These are phyloP conservation scores for Begonia fuchsioides DNA, from an alignment of 306 rosid genomes.

Conservation along the genomic window DNA sequence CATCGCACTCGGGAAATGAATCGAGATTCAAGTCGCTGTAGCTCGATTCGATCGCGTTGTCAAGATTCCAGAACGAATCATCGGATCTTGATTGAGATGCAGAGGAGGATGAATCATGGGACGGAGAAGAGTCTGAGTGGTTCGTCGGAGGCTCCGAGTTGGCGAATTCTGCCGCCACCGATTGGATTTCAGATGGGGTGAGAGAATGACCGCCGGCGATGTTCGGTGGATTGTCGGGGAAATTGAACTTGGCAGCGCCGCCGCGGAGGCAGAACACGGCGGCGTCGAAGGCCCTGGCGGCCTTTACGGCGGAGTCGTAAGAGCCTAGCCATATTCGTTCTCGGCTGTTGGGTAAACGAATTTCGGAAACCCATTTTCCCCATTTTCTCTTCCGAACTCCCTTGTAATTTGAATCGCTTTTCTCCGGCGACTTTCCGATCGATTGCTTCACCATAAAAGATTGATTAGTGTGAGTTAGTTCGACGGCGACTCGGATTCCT, in stretches of 20 bases:
- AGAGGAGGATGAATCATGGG: too few species aligned
- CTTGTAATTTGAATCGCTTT: conserved; percentile 21
- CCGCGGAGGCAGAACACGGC: conserved; percentile 80
- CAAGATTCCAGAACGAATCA: too few species aligned
- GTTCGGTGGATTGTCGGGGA: conserved; percentile 49
- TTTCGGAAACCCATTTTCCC: conserved; percentile 87
- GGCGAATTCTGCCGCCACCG: conserved; percentile 49
- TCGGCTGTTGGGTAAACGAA: conserved; percentile 74
- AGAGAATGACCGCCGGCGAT: conserved; percentile 29
- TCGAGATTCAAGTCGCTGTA: conserved; percentile 26
- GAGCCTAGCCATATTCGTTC: conserved; percentile 88
- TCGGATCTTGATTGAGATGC: neutral
- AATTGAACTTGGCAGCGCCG: conserved; percentile 39
- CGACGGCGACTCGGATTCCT: too few species aligned
- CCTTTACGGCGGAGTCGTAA: conserved; percentile 48
- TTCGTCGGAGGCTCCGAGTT: conserved; percentile 15
- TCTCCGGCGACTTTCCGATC: conserved; percentile 10
- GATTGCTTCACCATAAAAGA: conserved; percentile 23
- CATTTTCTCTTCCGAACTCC: conserved; percentile 80
- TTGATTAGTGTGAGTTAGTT: too few species aligned
- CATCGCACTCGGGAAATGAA: conserved; percentile 41
- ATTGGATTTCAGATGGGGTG: conserved; percentile 36
- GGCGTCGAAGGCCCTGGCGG: conserved; percentile 88
- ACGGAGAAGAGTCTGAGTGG: conserved; percentile 6
- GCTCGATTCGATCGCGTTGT: too few species aligned